Evolutionary conservation across 2,329 filamentous ascomycete species (phyloP), one percentile per base, ranked within the genome.

Genomic region (Calonectria leucothoes): DNA sequence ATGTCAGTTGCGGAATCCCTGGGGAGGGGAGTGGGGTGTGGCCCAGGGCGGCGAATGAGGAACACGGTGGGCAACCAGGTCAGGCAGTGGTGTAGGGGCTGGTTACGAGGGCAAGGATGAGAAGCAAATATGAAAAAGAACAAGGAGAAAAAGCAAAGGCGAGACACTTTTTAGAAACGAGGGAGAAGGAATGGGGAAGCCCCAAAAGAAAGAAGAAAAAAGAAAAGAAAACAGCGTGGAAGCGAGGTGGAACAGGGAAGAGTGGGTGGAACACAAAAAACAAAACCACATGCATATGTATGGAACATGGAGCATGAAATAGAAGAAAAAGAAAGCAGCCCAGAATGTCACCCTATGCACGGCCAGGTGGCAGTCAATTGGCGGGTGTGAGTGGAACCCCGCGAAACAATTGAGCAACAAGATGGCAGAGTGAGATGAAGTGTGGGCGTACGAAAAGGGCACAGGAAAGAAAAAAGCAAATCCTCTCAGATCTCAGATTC

Each of bases 241-340:
- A 49, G 29, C 63, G 48, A 48, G 39, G 63, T 15, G 31, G 48
- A 66, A 66, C 20, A 45, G 45, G 37, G 39, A 63, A 63, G 59
- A 6, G 35, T 29, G 25, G 33, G 35, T 61, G 35, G 55, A 35
- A 61, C 55, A 27, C 23, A 27, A 45, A 63, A 63, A 63, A 63
- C 59, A 63, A 63, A 63, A 63, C 35, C 39, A 45, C 35, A 45
- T 45, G 59, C 59, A 63, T 63, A 63, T 63, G 59, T 63, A 63
- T 63, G 37, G 59, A 63, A 63, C 59, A 63, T 63, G 59, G 59
- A 63, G 59, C 59, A 63, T 42, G 39, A 63, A 63, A 63, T 42
- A 25, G 59, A 63, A 63, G 59, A 45, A 63, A 63, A 63, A 63
- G 59, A 63, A 63, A 63, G 35, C 59, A 42, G 37, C 35, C 59